A percentile compares a stretch with the other conserved stretches of the same genome.
These are phyloP conservation scores for Saccharomycopsis crataegensis DNA, from an alignment of 1,139 yeast species.

Conservation along the genomic window DNA sequence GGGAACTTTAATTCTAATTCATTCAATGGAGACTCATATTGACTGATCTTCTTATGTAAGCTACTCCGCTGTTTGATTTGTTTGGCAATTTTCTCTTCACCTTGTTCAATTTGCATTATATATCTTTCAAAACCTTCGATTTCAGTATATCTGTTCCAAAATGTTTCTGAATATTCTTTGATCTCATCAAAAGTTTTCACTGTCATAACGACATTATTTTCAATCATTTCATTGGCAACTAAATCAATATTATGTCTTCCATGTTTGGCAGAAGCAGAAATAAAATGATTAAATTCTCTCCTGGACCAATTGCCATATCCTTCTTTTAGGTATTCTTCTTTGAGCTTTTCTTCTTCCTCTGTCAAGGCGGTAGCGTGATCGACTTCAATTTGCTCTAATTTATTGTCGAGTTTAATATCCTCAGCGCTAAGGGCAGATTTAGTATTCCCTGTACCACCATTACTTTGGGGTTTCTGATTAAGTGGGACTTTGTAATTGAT, in stretches of 20 bases:
- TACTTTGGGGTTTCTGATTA: conserved; percentile 29
- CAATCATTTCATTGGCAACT: conserved; percentile 56
- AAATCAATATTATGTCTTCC: conserved; percentile 59
- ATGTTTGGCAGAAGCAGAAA: conserved; percentile 52
- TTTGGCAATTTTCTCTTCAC: conserved; percentile 61
- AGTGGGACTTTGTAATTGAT: conserved; percentile 44
- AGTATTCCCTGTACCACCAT: conserved; percentile 15
- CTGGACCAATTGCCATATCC: conserved; percentile 68
- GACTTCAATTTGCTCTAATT: conserved; percentile 53
- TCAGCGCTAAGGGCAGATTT: conserved; percentile 33
- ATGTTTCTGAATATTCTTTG: conserved; percentile 53
- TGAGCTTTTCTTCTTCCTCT: conserved; percentile 55
- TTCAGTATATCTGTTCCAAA: conserved; percentile 58
- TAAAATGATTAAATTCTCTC: conserved; percentile 63
- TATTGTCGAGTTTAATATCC: conserved; percentile 39
- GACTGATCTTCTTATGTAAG: conserved; percentile 53
- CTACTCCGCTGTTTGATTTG: conserved; percentile 58
- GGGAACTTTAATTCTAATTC: conserved; percentile 52
- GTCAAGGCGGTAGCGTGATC: conserved; percentile 59
- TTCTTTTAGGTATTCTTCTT: conserved; percentile 44
- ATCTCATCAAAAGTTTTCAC: conserved; percentile 59
- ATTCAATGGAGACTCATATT: conserved; percentile 56
- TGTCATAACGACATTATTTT: conserved; percentile 23
- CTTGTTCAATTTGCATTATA: conserved; percentile 60
- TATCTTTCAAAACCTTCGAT: conserved; percentile 71